phyloP scores from a whole-genome alignment of 2,329 filamentous ascomycete genomes.

The Neophaeococcomyces aloes region DNA sequence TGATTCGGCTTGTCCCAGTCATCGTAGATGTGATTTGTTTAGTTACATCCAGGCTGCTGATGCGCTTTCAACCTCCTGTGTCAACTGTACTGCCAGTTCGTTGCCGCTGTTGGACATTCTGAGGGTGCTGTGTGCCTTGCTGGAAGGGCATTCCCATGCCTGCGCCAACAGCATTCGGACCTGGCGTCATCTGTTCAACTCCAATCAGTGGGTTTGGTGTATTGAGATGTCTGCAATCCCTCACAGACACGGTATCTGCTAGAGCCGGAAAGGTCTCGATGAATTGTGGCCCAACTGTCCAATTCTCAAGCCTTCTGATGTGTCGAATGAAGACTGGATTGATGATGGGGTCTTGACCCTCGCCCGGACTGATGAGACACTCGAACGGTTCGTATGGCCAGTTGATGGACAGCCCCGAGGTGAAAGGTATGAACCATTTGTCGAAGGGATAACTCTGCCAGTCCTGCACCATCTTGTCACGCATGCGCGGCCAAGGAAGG shows the following conservation, averaged over 20 bases:
- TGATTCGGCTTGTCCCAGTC: too few species aligned
- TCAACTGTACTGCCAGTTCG: not conserved
- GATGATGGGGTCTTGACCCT: conserved; percentile 58
- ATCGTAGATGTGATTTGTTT: not conserved
- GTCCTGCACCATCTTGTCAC: conserved; percentile 51
- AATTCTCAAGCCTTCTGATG: conserved; percentile 63
- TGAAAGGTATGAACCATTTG: conserved; percentile 75
- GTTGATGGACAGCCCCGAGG: conserved; percentile 62
- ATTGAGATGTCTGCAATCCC: not conserved
- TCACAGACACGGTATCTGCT: conserved; percentile 32
- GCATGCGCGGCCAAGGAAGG: conserved; percentile 67
- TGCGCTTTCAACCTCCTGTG: not conserved
- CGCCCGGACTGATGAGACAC: conserved; percentile 47
- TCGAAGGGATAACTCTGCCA: conserved; percentile 57
- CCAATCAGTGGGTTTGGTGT: not conserved
- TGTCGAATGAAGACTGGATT: conserved; percentile 83
- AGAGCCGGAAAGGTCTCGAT: conserved; percentile 53
- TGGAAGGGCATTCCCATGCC: not conserved
- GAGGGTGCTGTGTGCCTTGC: not conserved
- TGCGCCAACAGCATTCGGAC: not conserved
- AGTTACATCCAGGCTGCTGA: not conserved
- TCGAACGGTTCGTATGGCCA: conserved; percentile 74
- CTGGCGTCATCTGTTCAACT: conserved; percentile 7
- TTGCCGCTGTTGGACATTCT: not conserved
- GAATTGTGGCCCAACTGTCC: conserved; percentile 66